These are phyloP conservation scores for Tolypocladium pustulatum DNA, from an alignment of 2,329 filamentous ascomycete genomes.

Conservation along the genomic window DNA sequence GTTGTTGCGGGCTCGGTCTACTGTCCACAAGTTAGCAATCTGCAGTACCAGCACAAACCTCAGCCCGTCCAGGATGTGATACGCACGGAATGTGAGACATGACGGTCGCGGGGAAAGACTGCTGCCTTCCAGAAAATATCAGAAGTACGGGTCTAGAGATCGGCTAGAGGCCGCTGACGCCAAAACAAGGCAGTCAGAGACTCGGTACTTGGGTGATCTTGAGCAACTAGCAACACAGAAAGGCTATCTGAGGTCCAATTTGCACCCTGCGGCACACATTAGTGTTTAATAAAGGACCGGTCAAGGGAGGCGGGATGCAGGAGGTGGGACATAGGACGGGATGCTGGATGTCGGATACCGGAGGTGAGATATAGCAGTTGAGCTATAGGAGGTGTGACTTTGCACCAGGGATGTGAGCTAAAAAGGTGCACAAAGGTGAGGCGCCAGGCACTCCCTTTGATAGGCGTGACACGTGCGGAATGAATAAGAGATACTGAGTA, in stretches of 20 bases:
- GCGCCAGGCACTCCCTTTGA: neutral
- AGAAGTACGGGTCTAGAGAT: neutral
- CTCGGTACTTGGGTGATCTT: neutral
- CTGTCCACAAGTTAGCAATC: neutral
- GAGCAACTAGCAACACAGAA: neutral
- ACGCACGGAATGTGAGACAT: conserved; percentile 3
- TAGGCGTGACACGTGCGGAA: neutral
- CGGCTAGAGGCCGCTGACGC: neutral
- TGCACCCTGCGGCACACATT: neutral
- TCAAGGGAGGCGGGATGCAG: neutral
- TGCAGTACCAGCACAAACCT: neutral
- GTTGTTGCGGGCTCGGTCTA: neutral
- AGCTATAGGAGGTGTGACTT: neutral
- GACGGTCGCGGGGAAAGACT: neutral
- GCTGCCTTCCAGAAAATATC: neutral
- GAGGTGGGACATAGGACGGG: neutral
- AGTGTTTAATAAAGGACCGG: neutral
- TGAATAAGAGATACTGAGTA: neutral
- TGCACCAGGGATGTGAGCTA: neutral
- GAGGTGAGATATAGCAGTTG: neutral
- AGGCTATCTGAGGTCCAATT: neutral
- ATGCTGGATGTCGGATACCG: neutral
- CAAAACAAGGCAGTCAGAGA: neutral
- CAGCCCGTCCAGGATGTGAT: neutral
- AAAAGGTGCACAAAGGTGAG: neutral